These are phyloP conservation scores for Casuarina cunninghamiana DNA, from an alignment of 306 rosid species.

Conservation along the genomic window DNA sequence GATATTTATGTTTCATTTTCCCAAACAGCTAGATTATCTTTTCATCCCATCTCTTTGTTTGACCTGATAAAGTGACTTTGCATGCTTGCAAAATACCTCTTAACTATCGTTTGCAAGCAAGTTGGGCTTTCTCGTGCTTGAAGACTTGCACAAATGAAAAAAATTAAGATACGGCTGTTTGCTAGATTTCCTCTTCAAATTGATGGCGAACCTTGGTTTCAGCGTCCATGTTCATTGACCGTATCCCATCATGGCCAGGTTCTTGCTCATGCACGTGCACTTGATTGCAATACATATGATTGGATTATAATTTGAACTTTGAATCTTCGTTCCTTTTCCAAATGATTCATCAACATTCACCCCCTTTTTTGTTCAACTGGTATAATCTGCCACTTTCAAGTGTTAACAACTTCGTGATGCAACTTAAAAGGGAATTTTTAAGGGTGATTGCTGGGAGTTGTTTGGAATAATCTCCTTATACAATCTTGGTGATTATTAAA, in stretches of 20 bases:
- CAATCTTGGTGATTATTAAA: too few relatives aligned
- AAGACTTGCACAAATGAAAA: constrained; percentile 94
- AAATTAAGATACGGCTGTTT: constrained; percentile 76
- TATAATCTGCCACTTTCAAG: neutral
- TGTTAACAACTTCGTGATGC: too few relatives aligned
- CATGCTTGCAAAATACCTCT: constrained; percentile 20
- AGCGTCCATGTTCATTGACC: constrained; percentile 67
- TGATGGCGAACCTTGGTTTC: constrained; percentile 99
- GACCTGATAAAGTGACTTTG: neutral
- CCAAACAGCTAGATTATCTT: neutral
- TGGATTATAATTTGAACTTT: neutral
- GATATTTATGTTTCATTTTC: neutral
- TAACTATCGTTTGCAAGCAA: constrained; percentile 42
- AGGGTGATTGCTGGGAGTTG: too few relatives aligned
- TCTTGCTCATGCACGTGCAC: constrained; percentile 19
- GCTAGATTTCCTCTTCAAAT: constrained; percentile 88
- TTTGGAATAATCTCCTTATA: too few relatives aligned
- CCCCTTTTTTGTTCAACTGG: neutral
- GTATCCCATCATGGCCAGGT: constrained; percentile 98
- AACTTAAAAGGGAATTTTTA: too few relatives aligned
- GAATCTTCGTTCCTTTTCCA: neutral
- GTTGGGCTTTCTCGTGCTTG: constrained; percentile 99
- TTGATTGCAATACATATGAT: neutral
- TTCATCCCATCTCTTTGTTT: neutral
- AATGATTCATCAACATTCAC: too few relatives aligned